Base-by-base conservation (phyloP, 177 flowering plant species). In the Vitis hybrid region DNA sequence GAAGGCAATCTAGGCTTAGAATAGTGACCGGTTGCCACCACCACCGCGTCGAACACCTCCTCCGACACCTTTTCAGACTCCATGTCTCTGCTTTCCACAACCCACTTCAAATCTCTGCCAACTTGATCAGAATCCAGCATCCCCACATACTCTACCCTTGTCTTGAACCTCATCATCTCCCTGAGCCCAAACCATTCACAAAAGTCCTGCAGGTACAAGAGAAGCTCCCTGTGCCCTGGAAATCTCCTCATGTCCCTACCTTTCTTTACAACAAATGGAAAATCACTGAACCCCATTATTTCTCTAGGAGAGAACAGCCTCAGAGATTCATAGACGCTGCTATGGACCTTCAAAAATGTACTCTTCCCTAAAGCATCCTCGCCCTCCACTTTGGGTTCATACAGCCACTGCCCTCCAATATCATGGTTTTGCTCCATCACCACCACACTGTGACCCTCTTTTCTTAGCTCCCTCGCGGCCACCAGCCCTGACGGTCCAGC, bases 351-450 rank as follows among this genome's bases (percentile, higher is more conserved):
- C 13, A 79, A 69, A 58, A 65, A 35, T 7, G 21, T 16, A 11
- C 32, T 62, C 52, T 56, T 76, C 14, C 91, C 90, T 30, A 85
- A 60, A 1, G 89, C 84, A 18, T 84, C 86, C 49, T 87, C 87
- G 7, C 60, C 69, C 51, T 81, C 85, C 19, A 85, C 84, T 9
- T 77, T 72, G 1, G 91, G 84, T 1, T 88, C 80, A 71, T 90
- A 91, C 2, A 91, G 79, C 97, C 97, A 90, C 75, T 91, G 97
- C 6, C 97, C 97, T 60, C 97, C 97, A 9, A 91, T 72, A 27
- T 91, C 94, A 67, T 90, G 81, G 73, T 74, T 83, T 74, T 90
- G 92, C 69, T 91, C 97, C 60, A 87, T n/a, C 6, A 90, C 91
- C 19, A 85, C 85, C 64, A 83, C 90, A 2, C 49, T 66, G 65